phyloP scores from a whole-genome alignment of 164 flowering plant species.

The Macadamia integrifolia region DNA sequence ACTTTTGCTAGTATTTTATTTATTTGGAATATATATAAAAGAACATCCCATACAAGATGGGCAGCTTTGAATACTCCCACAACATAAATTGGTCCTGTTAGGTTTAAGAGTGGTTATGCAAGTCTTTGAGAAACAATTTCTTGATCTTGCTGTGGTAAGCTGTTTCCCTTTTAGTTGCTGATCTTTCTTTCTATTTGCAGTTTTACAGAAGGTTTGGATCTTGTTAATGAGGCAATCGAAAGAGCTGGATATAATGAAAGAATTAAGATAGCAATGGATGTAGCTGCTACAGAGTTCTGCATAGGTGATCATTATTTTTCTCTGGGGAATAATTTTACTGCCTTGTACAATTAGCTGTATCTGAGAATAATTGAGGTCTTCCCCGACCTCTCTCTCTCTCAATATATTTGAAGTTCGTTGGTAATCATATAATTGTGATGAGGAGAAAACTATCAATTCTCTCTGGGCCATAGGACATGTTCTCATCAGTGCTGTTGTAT shows the following conservation, averaged over 20 bases:
- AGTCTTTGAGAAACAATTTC: neutral
- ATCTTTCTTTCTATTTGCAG: constrained; percentile 34
- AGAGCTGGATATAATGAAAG: constrained; percentile 74
- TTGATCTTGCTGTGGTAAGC: neutral
- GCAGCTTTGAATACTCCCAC: neutral
- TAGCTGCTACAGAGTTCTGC: constrained; percentile 89
- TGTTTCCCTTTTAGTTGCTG: neutral
- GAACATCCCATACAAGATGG: too few species aligned
- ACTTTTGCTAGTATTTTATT: too few species aligned
- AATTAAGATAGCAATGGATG: constrained; percentile 85
- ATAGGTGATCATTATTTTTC: constrained; percentile 49
- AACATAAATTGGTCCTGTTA: neutral
- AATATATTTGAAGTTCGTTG: too few species aligned
- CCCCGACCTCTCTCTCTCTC: too few species aligned
- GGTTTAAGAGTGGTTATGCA: neutral
- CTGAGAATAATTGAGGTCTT: constrained; percentile 1
- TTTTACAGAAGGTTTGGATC: constrained; percentile 73
- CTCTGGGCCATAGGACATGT: neutral
- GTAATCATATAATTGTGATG: neutral
- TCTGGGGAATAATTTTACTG: neutral
- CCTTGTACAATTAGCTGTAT: neutral
- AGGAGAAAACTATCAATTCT: neutral
- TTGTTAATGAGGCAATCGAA: constrained; percentile 84
- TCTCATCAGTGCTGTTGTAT: neutral
- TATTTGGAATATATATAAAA: too few species aligned